Base-by-base conservation (phyloP, 306 rosid species). In the Trifolium subterraneum region DNA sequence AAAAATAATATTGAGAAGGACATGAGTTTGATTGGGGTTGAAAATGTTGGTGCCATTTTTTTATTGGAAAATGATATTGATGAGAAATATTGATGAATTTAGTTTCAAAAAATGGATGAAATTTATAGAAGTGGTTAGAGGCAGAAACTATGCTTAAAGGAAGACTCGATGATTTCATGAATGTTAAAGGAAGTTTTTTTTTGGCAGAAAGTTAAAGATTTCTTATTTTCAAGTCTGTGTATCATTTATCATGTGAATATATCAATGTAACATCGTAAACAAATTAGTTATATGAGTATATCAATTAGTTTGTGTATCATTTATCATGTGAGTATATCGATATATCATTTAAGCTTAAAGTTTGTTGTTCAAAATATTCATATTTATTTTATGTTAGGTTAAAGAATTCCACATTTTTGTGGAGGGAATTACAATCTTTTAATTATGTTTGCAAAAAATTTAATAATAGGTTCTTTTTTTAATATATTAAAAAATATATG, bases 1-100 rank as follows among this genome's bases (percentile, higher is more conserved):
- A 72, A 8, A 22, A 81, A 23, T 15, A 81, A 2, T 13, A 25
- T 58, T 59, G 35, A 4, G 12, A 73, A 35, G 42, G 45, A 74
- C 5, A 78, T 5, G 9, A 47, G 7, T 13, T 80, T 80, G 25
- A 52, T 54, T 12, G 54, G 76, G 10, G 71, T 29, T 47, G 78
- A 54, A 29, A 64, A 31, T 70, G 64, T 6, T 8, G 71, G 35
- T 54, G 80, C 68, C 78, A 77, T 84, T 33, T 4, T 66, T 60
- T 64, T 50, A 48, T 8, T 58, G 33, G 4, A 23, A 10, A 51
- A 18, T 33, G 56, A 2, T 77, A 19, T 9, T 12, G 64, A 47
- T 25, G 23, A 10, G 47, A 25, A 41, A 35, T n/a, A 1, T 20
- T 68, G 42, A 35, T 70, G 80, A 39, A 44, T 39, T 47, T 56